Evolutionary conservation across 2,329 filamentous ascomycete species (phyloP).

Genomic region (Helminthosporium solani): DNA sequence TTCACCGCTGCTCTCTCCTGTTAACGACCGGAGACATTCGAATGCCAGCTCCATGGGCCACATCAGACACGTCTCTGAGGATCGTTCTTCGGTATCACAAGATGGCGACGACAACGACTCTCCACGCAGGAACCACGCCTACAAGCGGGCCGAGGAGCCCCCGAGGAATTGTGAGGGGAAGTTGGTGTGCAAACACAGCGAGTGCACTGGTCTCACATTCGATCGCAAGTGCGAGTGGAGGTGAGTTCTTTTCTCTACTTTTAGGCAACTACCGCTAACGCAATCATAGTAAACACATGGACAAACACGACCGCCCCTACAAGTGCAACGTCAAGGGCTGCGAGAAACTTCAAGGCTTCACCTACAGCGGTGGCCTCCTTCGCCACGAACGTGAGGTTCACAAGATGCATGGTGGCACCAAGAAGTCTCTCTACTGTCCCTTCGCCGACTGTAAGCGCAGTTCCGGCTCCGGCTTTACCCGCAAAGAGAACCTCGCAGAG

Average conservation of each 20-base stretch:
- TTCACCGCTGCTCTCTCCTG: slow-evolving; percentile 33
- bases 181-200: slow-evolving; percentile 67
- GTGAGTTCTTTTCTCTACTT: slow-evolving; percentile 57
- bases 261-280: slow-evolving; percentile 25
- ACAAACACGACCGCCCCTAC: slow-evolving; percentile 94
- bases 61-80: slow-evolving; percentile 26
- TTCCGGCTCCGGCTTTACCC: slow-evolving; percentile 83
- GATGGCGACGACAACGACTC: slow-evolving; percentile 31
- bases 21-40: slow-evolving; percentile 21
- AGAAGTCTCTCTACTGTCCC: slow-evolving; percentile 84
- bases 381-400: slow-evolving; percentile 94
- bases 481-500: slow-evolving; percentile 91
- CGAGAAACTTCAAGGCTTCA: slow-evolving; percentile 90
- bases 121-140: slow-evolving; percentile 40
- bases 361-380: slow-evolving; percentile 86
- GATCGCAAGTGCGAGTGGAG: slow-evolving; percentile 90
- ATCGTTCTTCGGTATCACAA: slow-evolving; percentile 23
- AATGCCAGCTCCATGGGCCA: slow-evolving; percentile 25
- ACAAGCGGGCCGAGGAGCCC: slow-evolving; percentile 51
- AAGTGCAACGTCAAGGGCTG: slow-evolving; percentile 80
- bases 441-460: slow-evolving; percentile 86
- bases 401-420: slow-evolving; percentile 82
- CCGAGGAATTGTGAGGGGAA: slow-evolving; percentile 69
- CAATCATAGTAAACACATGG: slow-evolving; percentile 83
- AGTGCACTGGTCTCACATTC: slow-evolving; percentile 72